phyloP scores from a whole-genome alignment of 257 asterid species.

The Solanum arcanum region DNA sequence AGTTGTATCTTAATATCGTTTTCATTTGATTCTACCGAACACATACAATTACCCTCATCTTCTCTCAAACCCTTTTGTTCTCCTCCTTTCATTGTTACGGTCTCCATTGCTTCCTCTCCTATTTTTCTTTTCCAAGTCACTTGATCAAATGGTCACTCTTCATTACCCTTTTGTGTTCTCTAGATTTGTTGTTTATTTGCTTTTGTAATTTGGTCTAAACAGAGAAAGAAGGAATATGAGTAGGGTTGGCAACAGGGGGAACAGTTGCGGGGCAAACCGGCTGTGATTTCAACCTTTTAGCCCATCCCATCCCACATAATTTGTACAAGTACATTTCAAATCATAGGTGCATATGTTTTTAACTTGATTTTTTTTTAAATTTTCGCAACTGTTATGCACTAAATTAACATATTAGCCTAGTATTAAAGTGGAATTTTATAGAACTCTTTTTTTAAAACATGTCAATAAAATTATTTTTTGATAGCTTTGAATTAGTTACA shows the following conservation, averaged over 20 bases:
- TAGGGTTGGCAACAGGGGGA: neutral
- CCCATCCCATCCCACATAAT: neutral
- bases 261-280: neutral
- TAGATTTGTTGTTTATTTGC: neutral
- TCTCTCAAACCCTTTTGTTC: neutral
- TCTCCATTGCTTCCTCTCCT: neutral
- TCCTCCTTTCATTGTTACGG: neutral
- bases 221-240: neutral
- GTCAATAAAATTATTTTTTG: no score
- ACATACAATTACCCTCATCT: neutral
- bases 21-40: neutral
- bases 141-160: neutral
- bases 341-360: no score
- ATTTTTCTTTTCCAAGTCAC: neutral
- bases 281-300: no score
- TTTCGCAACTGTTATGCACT: no score
- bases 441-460: no score
- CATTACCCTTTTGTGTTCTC: neutral
- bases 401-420: neutral
- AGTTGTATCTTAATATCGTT: neutral
- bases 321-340: no score
- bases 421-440: neutral
- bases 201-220: neutral
- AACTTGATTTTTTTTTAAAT: no score
- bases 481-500: neutral